Conservation (phyloP, 2,329 filamentous ascomycete species). For the Aureobasidium sp. region DNA sequence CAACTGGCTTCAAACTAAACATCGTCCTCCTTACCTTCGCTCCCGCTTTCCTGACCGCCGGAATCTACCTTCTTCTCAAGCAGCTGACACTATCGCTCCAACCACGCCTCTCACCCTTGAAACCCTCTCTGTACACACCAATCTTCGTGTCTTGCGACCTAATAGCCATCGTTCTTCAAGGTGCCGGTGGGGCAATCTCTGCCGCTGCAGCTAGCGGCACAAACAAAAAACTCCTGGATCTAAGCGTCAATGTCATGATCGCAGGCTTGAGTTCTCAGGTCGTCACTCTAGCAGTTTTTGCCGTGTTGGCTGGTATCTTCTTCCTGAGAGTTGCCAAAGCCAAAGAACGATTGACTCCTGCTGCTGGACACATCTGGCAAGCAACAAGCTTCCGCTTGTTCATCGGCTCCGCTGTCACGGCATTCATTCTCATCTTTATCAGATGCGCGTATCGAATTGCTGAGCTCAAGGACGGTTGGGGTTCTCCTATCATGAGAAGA, state of each 20-base stretch:
- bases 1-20: slow-evolving; percentile 35
- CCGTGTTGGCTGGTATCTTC: slow-evolving; percentile 33
- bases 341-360: neutral
- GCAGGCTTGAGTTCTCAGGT: slow-evolving; percentile 52
- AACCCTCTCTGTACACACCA: slow-evolving; percentile 37
- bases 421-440: slow-evolving; percentile 23
- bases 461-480: slow-evolving; percentile 21
- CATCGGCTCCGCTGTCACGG: slow-evolving; percentile 20
- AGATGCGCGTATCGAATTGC: slow-evolving; percentile 25
- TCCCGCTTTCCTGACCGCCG: slow-evolving; percentile 38
- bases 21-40: slow-evolving; percentile 37
- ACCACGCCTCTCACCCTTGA: slow-evolving; percentile 22
- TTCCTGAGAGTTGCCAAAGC: slow-evolving; percentile 5
- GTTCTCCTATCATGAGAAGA: slow-evolving; percentile 15
- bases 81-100: slow-evolving; percentile 37
- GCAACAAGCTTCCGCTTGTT: slow-evolving; percentile 23
- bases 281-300: slow-evolving; percentile 43
- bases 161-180: slow-evolving; percentile 51
- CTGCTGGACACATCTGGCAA: neutral
- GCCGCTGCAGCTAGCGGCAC: slow-evolving; percentile 38
- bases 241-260: slow-evolving; percentile 50
- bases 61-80: slow-evolving; percentile 39
- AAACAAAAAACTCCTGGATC: slow-evolving; percentile 29
- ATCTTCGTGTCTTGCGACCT: slow-evolving; percentile 55
- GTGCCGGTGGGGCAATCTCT: slow-evolving; percentile 49